Evolutionary conservation across 2,329 filamentous ascomycete genomes (phyloP).

Genomic region (Aspergillus glaucus): DNA sequence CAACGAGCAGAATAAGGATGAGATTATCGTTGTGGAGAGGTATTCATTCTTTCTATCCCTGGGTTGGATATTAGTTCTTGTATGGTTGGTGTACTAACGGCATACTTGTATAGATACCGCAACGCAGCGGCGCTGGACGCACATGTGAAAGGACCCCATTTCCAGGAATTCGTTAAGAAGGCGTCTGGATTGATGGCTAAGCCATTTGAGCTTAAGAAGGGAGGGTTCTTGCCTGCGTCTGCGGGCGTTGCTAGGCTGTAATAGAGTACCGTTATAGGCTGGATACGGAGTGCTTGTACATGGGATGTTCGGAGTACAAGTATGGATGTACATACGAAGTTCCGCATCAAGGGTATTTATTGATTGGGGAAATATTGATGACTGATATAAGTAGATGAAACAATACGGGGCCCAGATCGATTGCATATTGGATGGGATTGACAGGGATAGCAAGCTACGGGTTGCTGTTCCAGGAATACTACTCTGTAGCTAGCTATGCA

Average conservation of each 20-base stretch:
- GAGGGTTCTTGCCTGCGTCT: slow-evolving; percentile 12
- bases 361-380: too few species aligned
- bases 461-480: too few species aligned
- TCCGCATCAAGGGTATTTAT: too few species aligned
- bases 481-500: too few species aligned
- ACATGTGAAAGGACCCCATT: slow-evolving; percentile 19
- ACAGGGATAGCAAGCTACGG: too few species aligned
- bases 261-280: background rate
- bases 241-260: slow-evolving; percentile 19
- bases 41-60: slow-evolving; percentile 6
- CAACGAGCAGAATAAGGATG: slow-evolving; percentile 21
- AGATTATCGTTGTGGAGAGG: slow-evolving; percentile 30
- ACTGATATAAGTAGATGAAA: too few species aligned
- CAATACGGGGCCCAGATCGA: too few species aligned
- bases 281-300: background rate
- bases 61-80: background rate
- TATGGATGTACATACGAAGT: too few species aligned
- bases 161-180: slow-evolving; percentile 16
- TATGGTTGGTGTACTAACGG: background rate
- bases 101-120: slow-evolving; percentile 17
- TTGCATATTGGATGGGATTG: too few species aligned
- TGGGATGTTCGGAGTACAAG: background rate
- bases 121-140: slow-evolving; percentile 18
- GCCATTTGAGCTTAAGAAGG: slow-evolving; percentile 19
- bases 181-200: slow-evolving; percentile 13